Conservation (phyloP, 768 basidiomycete species). For the Nevesoporus exiguus region DNA sequence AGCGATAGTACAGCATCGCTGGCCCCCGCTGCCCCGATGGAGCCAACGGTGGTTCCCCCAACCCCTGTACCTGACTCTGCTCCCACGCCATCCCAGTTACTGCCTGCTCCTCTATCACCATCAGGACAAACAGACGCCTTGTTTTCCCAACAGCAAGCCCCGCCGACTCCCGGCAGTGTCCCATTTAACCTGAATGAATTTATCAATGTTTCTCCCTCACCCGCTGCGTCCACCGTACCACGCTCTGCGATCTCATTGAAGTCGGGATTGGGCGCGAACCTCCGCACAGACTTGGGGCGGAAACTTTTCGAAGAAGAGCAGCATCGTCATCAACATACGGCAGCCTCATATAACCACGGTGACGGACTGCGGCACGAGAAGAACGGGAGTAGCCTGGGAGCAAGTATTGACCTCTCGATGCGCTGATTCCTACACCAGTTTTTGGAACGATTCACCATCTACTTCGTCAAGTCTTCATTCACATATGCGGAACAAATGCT, state of each 20-base stretch:
- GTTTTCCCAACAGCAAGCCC: slow-evolving; percentile 28
- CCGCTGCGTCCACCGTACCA: slow-evolving; percentile 37
- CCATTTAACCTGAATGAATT: slow-evolving; percentile 69
- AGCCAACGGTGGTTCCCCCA: slow-evolving; percentile 33
- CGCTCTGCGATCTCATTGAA: slow-evolving; percentile 32
- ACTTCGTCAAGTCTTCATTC: slow-evolving; percentile 17
- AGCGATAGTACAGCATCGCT: slow-evolving; percentile 15
- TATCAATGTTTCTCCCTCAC: slow-evolving; percentile 70
- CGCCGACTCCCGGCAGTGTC: slow-evolving; percentile 35
- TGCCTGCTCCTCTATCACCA: slow-evolving; percentile 26
- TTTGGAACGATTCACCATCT: slow-evolving; percentile 10
- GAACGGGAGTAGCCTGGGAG: slow-evolving; percentile 25
- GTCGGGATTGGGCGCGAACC: slow-evolving; percentile 43
- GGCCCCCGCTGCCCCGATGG: slow-evolving; percentile 27
- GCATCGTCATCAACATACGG: slow-evolving; percentile 37
- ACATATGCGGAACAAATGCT: slow-evolving; percentile 28
- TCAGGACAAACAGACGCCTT: slow-evolving; percentile 20
- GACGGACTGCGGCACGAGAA: slow-evolving; percentile 29
- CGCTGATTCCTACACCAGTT: slow-evolving; percentile 16
- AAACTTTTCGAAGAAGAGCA: slow-evolving; percentile 73
- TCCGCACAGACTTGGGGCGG: slow-evolving; percentile 61
- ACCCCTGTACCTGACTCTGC: slow-evolving; percentile 28
- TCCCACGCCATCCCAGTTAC: slow-evolving; percentile 23
- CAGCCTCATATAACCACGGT: slow-evolving; percentile 10
- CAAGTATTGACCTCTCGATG: slow-evolving; percentile 30